Evolutionary conservation across 768 basidiomycete genomes (phyloP).

Genomic region (Leucocoprinus sp.): DNA sequence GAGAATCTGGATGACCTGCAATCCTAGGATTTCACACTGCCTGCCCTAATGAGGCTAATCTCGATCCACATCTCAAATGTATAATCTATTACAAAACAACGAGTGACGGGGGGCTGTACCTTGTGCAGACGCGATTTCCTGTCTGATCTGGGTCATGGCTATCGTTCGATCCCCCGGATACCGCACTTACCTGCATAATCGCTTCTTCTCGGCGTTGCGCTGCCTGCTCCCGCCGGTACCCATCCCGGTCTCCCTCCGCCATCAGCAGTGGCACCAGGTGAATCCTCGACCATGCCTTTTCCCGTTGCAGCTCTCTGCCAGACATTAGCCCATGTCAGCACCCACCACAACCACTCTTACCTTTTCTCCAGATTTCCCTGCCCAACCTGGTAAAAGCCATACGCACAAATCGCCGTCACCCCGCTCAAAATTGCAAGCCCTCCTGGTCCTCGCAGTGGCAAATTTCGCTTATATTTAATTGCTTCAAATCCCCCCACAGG

Average conservation of each 20-base stretch:
- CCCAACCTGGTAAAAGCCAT: slow-evolving; percentile 89
- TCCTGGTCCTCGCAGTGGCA: slow-evolving; percentile 82
- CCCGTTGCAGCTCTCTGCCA: slow-evolving; percentile 88
- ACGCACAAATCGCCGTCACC: slow-evolving; percentile 79
- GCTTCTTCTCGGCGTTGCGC: slow-evolving; percentile 69
- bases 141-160: too few species aligned
- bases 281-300: slow-evolving; percentile 93
- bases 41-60: too few species aligned
- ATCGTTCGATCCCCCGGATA: slow-evolving; percentile 10
- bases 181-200: slow-evolving; percentile 68
- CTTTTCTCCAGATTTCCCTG: slow-evolving; percentile 88
- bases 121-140: slow-evolving; percentile 80
- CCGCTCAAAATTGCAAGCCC: slow-evolving; percentile 79
- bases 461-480: slow-evolving; percentile 91
- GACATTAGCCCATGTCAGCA: too few species aligned
- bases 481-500: slow-evolving; percentile 89
- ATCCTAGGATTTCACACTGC: too few species aligned
- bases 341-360: slow-evolving; percentile 49
- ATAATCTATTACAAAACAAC: slow-evolving; percentile 21
- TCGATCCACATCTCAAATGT: too few species aligned
- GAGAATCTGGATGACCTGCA: too few species aligned
- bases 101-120: slow-evolving; percentile 47
- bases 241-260: slow-evolving; percentile 90
- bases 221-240: slow-evolving; percentile 75
- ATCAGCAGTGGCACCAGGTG: slow-evolving; percentile 87